Conservation (phyloP, 768 basidiomycete species). For the Phaeotremella skinneri region DNA sequence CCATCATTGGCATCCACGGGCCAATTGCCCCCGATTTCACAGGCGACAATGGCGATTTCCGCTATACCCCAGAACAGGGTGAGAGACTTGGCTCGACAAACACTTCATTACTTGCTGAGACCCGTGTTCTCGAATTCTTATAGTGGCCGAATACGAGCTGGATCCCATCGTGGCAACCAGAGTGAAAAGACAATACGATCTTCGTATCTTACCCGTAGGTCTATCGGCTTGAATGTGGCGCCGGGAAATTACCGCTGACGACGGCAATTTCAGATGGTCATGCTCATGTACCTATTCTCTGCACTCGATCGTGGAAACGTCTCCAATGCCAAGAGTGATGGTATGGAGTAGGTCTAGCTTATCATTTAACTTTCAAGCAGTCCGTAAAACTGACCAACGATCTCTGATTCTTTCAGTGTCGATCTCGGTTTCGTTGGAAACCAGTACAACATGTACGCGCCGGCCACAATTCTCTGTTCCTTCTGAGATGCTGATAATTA, state of each 20-base stretch:
- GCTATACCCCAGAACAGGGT: conserved; percentile 20
- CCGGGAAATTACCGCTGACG: neutral
- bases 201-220: conserved; percentile 18
- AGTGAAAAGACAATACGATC: conserved; percentile 13
- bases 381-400: neutral
- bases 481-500: neutral
- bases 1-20: neutral
- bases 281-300: conserved; percentile 22
- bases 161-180: conserved; percentile 2
- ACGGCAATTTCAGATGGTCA: conserved; percentile 8
- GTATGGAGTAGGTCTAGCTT: conserved; percentile 16
- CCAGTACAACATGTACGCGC: conserved; percentile 13
- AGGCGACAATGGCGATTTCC: conserved; percentile 14
- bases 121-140: neutral
- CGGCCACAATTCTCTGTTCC: neutral
- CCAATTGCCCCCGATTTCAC: neutral
- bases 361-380: neutral
- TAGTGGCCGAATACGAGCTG: conserved; percentile 8
- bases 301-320: conserved; percentile 23
- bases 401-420: neutral
- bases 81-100: neutral
- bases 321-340: conserved; percentile 21
- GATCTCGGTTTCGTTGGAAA: conserved; percentile 24
- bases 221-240: neutral
- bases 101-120: too few species aligned